Conservation (phyloP, 495 filamentous ascomycete species). For the Alectoria sarmentosa region DNA sequence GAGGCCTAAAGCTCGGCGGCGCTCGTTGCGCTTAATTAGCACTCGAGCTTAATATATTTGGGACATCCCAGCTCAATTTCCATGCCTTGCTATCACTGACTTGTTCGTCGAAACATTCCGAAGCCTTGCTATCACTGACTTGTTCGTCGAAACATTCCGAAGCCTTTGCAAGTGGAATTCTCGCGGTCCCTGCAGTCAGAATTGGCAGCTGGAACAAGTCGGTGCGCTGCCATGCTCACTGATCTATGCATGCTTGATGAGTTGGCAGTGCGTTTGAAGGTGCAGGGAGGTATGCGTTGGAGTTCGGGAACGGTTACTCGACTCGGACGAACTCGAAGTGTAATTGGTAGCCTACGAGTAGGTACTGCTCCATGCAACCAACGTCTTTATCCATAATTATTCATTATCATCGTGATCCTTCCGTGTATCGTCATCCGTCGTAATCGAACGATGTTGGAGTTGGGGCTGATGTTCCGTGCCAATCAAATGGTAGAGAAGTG, state of each 20-base stretch:
- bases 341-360: conserved; percentile 19
- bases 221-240: conserved; percentile 33
- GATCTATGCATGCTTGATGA: conserved; percentile 73
- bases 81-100: conserved; percentile 4
- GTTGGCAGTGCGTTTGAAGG: conserved; percentile 74
- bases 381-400: too few species aligned
- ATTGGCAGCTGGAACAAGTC: conserved; percentile 27
- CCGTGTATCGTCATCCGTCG: conserved; percentile 1
- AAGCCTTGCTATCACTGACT: background rate
- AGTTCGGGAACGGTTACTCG: conserved; percentile 32
- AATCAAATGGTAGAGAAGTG: conserved; percentile 3
- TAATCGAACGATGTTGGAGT: background rate
- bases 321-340: conserved; percentile 19
- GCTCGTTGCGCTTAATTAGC: conserved; percentile 21
- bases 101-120: conserved; percentile 3
- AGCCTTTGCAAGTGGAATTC: conserved; percentile 5
- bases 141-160: conserved; percentile 4
- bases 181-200: conserved; percentile 11
- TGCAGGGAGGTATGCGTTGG: conserved; percentile 48
- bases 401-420: conserved; percentile 3
- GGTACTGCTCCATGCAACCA: background rate
- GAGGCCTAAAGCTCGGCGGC: conserved; percentile 17
- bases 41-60: conserved; percentile 6
- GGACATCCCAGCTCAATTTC: background rate
- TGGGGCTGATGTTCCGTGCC: conserved; percentile 11